phyloP scores from a whole-genome alignment of 768 basidiomycete species.

The Rhodotorula diobovata region DNA sequence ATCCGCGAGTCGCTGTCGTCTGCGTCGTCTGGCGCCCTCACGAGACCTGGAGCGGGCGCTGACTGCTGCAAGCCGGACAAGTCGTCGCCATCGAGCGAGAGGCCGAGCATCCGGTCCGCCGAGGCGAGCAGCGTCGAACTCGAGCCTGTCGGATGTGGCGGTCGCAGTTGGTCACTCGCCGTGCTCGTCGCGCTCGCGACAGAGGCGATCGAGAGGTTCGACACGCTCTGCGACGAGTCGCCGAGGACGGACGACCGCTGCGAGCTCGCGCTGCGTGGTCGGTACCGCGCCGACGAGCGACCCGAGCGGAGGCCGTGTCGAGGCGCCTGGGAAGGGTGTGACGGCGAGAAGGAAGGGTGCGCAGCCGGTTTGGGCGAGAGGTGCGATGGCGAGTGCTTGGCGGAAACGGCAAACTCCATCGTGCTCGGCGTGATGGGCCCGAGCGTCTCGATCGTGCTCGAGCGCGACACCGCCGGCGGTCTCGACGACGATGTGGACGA shows the following conservation, averaged over 20 bases:
- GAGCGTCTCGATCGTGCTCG: constrained; percentile 29
- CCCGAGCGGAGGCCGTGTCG: background rate
- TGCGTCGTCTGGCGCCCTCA: background rate
- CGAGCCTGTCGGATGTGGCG: background rate
- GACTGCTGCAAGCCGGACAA: background rate
- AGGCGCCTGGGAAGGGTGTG: background rate
- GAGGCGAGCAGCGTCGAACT: constrained; percentile 3
- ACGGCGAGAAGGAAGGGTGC: background rate
- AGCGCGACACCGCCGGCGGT: constrained; percentile 6
- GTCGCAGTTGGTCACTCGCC: background rate
- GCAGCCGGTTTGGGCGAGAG: background rate
- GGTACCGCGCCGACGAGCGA: background rate
- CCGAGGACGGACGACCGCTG: background rate
- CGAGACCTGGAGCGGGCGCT: background rate
- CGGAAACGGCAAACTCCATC: constrained; percentile 7
- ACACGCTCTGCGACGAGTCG: background rate
- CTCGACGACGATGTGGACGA: background rate
- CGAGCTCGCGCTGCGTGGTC: constrained; percentile 12
- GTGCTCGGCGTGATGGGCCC: constrained; percentile 26
- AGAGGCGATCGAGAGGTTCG: constrained; percentile 20
- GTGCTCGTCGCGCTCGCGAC: background rate
- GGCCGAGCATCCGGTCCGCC: constrained; percentile 9
- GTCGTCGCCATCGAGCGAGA: constrained; percentile 10
- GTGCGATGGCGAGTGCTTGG: background rate
- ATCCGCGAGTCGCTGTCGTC: background rate